Conservation (phyloP, 768 basidiomycete genomes). For the Pleurotus pulmonarius region DNA sequence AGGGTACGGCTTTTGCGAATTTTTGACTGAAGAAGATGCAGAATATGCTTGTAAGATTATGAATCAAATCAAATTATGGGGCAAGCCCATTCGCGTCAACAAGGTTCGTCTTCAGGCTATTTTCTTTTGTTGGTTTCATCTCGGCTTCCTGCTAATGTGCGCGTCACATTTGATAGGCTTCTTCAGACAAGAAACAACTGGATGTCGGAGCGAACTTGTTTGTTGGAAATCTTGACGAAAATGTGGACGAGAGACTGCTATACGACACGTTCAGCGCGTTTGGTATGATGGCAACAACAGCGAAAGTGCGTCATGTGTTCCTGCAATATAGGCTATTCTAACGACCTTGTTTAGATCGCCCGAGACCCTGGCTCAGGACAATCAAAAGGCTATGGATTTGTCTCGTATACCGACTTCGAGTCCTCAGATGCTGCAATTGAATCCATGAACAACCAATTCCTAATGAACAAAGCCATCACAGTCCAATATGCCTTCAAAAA, state of each 20-base stretch:
- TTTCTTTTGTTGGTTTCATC: neutral
- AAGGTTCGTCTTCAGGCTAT: conserved; percentile 60
- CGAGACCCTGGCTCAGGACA: conserved; percentile 80
- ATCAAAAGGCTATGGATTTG: conserved; percentile 97
- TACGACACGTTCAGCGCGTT: conserved; percentile 97
- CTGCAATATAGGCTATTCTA: conserved; percentile 8
- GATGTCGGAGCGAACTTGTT: conserved; percentile 98
- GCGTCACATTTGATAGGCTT: conserved; percentile 55
- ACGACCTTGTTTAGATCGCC: conserved; percentile 64
- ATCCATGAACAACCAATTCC: conserved; percentile 95
- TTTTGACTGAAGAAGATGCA: conserved; percentile 97
- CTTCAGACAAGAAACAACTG: conserved; percentile 96
- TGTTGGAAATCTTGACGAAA: conserved; percentile 92
- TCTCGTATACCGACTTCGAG: conserved; percentile 97
- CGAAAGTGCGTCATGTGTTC: conserved; percentile 56
- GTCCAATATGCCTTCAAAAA: conserved; percentile 99
- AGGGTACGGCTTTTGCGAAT: conserved; percentile 99
- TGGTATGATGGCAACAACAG: conserved; percentile 87
- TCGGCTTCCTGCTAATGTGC: conserved; percentile 1
- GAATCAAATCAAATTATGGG: conserved; percentile 99
- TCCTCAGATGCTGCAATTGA: conserved; percentile 95
- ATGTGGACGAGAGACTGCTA: conserved; percentile 87
- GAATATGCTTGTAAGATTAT: conserved; percentile 99
- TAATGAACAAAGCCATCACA: conserved; percentile 97
- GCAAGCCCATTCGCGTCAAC: conserved; percentile 98